A percentile compares a stretch with the other conserved stretches of the same genome.
phyloP scores from a whole-genome alignment of 768 basidiomycete species.

The Rhizopogon salebrosus region DNA sequence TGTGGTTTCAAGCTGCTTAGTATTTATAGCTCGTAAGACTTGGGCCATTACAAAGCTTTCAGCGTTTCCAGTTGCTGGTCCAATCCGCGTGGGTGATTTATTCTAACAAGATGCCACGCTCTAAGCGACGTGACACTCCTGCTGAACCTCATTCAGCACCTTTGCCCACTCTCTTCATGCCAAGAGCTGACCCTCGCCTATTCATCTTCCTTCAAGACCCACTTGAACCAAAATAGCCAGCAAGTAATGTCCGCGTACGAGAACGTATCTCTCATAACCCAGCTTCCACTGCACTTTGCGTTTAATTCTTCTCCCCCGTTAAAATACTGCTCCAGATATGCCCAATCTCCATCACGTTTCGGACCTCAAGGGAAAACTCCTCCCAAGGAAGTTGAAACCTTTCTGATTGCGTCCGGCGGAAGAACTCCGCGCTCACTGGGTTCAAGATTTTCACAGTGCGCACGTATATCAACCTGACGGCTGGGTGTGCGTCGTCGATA shows the following conservation, averaged over 20 bases:
- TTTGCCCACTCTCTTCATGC: constrained; percentile 3
- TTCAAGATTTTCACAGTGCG: constrained; percentile 18
- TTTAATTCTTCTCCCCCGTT: constrained; percentile 3
- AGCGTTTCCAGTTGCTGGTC: neutral
- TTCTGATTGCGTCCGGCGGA: constrained; percentile 27
- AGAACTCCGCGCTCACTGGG: constrained; percentile 30
- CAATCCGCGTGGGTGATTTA: too few relatives aligned
- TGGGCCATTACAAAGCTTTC: neutral
- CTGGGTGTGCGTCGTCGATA: constrained; percentile 17
- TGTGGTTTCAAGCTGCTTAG: neutral
- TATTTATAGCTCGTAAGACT: neutral
- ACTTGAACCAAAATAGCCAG: constrained; percentile 1
- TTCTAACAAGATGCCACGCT: too few relatives aligned
- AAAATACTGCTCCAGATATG: constrained; percentile 29
- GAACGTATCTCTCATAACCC: constrained; percentile 5
- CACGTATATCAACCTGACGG: constrained; percentile 14
- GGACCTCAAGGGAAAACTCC: constrained; percentile 27
- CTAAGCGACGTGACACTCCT: neutral
- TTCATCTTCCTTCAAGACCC: constrained; percentile 1
- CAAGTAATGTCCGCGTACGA: constrained; percentile 6
- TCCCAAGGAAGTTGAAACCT: neutral
- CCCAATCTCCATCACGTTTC: constrained; percentile 29
- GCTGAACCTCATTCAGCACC: neutral
- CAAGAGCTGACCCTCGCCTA: neutral
- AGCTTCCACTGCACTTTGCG: neutral